Conservation (phyloP, 75 land plant species). For the Pseudotsuga menziesii region DNA sequence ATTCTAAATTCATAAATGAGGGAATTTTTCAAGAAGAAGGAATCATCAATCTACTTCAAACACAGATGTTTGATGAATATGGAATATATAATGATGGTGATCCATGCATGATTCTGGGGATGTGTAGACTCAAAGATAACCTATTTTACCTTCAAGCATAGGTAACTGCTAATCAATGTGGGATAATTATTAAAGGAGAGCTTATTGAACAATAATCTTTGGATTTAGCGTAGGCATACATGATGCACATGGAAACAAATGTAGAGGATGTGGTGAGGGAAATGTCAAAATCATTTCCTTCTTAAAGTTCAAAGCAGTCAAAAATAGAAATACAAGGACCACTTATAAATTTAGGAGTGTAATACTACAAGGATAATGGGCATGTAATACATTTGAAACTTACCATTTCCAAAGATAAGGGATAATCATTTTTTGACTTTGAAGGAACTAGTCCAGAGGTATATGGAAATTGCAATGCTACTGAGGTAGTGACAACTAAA, state of each 20-base stretch:
- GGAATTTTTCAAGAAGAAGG: constrained; percentile 93
- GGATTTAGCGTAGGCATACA: constrained; percentile 89
- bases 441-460: constrained; percentile 91
- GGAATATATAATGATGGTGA: constrained; percentile 7
- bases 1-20: constrained; percentile 92
- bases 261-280: constrained; percentile 92
- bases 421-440: constrained; percentile 85
- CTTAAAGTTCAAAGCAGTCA: constrained; percentile 19
- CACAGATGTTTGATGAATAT: constrained; percentile 31
- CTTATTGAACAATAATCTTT: constrained; percentile 86
- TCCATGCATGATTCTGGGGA: constrained; percentile 59
- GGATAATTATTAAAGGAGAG: constrained; percentile 81
- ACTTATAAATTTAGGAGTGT: too few species aligned
- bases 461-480: constrained; percentile 97
- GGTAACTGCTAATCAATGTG: constrained; percentile 96
- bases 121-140: constrained; percentile 93
- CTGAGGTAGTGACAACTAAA: constrained; percentile 95
- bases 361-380: constrained; percentile 98
- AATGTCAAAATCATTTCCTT: constrained; percentile 76
- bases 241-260: constrained; percentile 86
- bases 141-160: constrained; percentile 93
- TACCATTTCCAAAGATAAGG: constrained; percentile 60
- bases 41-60: constrained; percentile 59
- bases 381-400: constrained; percentile 83
- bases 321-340: too few species aligned